A percentile compares a stretch with the other conserved stretches of the same genome.
Evolutionary conservation across 2,329 filamentous ascomycete species (phyloP).

Genomic region (Aspergillus aculeatus): DNA sequence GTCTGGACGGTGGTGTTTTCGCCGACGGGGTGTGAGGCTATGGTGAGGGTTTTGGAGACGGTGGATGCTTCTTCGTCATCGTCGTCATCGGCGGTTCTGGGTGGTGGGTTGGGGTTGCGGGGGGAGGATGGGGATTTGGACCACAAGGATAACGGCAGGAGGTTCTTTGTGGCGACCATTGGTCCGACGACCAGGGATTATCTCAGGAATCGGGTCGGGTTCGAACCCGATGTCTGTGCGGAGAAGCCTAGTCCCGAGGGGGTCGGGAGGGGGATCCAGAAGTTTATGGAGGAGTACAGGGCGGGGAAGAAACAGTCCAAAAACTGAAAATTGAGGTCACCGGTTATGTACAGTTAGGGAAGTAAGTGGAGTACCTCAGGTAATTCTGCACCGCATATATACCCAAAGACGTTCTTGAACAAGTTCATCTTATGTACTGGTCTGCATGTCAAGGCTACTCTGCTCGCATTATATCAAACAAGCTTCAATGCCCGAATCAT

Average conservation of each 20-base stretch:
- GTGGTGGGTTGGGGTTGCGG: slow-evolving; percentile 9
- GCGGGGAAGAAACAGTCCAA: neutral
- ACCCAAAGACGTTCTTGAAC: neutral
- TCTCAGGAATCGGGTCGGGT: slow-evolving; percentile 49
- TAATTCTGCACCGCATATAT: neutral
- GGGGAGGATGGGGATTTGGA: neutral
- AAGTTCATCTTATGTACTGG: neutral
- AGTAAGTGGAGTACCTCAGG: neutral
- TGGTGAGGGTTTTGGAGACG: slow-evolving; percentile 53
- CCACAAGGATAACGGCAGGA: no score
- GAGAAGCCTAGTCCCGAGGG: slow-evolving; percentile 79
- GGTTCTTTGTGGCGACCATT: slow-evolving; percentile 73
- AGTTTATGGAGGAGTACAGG: slow-evolving; percentile 39
- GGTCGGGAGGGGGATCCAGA: slow-evolving; percentile 65
- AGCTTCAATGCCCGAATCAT: neutral
- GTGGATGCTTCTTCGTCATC: neutral
- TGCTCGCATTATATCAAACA: neutral
- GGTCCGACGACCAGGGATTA: slow-evolving; percentile 86
- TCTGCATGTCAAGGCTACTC: neutral
- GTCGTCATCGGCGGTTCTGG: neutral
- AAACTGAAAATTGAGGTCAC: no score
- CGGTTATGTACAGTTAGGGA: no score
- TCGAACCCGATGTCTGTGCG: slow-evolving; percentile 62
- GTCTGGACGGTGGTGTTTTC: slow-evolving; percentile 54
- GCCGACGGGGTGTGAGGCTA: slow-evolving; percentile 60